Conservation (phyloP, 805 yeast species). For the Starmerella tilneyi region DNA sequence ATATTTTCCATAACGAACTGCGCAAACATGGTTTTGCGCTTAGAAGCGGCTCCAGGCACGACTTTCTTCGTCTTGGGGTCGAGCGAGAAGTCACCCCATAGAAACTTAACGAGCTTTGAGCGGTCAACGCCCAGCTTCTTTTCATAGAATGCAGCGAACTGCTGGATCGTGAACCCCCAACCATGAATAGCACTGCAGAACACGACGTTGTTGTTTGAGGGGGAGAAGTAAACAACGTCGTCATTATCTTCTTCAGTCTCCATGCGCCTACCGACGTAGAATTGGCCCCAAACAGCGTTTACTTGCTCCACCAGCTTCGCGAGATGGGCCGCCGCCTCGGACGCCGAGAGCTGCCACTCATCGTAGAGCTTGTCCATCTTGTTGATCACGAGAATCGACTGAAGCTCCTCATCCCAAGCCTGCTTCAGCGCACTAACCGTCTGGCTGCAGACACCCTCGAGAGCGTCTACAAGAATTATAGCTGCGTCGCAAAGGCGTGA, state of each 20-base stretch:
- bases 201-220: constrained; percentile 74
- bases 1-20: constrained; percentile 77
- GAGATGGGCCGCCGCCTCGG: constrained; percentile 76
- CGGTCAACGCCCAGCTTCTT: constrained; percentile 75
- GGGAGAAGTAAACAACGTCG: constrained; percentile 90
- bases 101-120: constrained; percentile 64
- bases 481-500: constrained; percentile 96
- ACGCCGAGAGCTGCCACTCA: constrained; percentile 71
- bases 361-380: constrained; percentile 78
- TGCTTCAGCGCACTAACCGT: constrained; percentile 86
- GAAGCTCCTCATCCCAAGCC: constrained; percentile 86
- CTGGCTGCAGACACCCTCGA: constrained; percentile 97
- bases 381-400: constrained; percentile 79
- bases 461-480: constrained; percentile 86
- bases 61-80: constrained; percentile 87
- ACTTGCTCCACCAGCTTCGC: constrained; percentile 79
- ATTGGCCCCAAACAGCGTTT: constrained; percentile 86
- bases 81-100: constrained; percentile 90
- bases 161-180: constrained; percentile 91
- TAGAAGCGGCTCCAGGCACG: constrained; percentile 36
- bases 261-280: constrained; percentile 66
- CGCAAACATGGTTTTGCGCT: constrained; percentile 76
- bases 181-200: constrained; percentile 88
- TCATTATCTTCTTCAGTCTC: constrained; percentile 54
- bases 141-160: constrained; percentile 78